phyloP scores from a whole-genome alignment of 768 basidiomycete genomes.

The Pleurotus djamor region DNA sequence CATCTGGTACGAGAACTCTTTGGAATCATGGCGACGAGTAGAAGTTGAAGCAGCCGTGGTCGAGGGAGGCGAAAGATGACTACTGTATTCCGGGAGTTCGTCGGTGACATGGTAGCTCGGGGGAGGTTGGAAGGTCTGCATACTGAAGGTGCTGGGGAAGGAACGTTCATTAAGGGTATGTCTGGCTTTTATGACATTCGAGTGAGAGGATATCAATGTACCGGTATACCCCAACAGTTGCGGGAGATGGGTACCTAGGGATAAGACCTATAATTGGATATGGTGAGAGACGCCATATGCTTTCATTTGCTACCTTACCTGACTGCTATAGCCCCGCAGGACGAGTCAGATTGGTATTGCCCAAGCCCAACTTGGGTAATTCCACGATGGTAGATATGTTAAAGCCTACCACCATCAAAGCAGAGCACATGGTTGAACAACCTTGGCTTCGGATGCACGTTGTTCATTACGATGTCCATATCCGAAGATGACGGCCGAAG shows the following conservation, averaged over 20 bases:
- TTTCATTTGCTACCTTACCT: not conserved
- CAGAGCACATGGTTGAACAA: not conserved
- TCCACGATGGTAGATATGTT: not conserved
- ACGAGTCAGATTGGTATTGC: too few species aligned
- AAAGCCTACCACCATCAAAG: not conserved
- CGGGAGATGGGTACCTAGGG: not conserved
- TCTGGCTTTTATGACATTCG: not conserved
- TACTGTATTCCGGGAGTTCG: not conserved
- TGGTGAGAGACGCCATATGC: not conserved
- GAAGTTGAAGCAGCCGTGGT: not conserved
- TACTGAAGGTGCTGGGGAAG: not conserved
- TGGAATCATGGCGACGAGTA: not conserved
- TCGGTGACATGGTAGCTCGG: not conserved
- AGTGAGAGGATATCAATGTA: not conserved
- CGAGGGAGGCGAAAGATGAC: not conserved
- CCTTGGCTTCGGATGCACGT: not conserved
- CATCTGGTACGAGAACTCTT: conserved; percentile 1
- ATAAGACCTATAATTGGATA: not conserved
- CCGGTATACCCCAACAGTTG: too few species aligned
- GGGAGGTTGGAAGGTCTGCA: not conserved
- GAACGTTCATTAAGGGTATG: not conserved
- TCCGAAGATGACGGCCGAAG: too few species aligned
- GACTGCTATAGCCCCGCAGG: not conserved
- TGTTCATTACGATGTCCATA: not conserved
- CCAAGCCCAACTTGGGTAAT: too few species aligned